Percentiles rank a stretch among this genome's conserved stretches.
phyloP scores from a whole-genome alignment of 208 protist species.

The Acanthamoeba lenticulata region DNA sequence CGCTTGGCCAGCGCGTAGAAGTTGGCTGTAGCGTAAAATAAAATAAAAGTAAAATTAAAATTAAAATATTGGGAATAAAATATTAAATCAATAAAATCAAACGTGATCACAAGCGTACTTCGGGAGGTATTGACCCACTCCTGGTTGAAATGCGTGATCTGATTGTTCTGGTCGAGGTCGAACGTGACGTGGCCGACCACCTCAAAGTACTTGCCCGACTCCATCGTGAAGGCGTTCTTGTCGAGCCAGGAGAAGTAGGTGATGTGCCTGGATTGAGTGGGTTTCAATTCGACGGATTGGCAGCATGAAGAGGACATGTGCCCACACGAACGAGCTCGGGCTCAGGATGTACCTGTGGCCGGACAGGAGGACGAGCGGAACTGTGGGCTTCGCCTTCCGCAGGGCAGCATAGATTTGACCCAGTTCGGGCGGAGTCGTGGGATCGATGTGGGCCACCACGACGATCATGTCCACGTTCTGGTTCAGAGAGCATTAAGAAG shows the following conservation, averaged over 20 bases:
- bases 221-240: conserved; percentile 55
- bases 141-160: conserved; percentile 24
- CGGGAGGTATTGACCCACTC: conserved; percentile 49
- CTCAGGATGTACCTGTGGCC: conserved; percentile 19
- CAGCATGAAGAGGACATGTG: too few species aligned
- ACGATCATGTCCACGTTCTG: conserved; percentile 57
- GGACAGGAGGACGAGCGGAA: conserved; percentile 63
- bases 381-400: background rate
- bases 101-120: background rate
- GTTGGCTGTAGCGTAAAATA: background rate
- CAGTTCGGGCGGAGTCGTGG: background rate
- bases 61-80: background rate
- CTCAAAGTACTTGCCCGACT: conserved; percentile 71
- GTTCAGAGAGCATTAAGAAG: too few species aligned
- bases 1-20: conserved; percentile 7
- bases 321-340: background rate
- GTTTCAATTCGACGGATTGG: too few species aligned
- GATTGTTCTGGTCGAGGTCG: conserved; percentile 21
- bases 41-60: too few species aligned
- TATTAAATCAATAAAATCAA: background rate
- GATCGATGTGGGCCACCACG: conserved; percentile 63
- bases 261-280: conserved; percentile 57
- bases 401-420: conserved; percentile 43
- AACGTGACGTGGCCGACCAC: conserved; percentile 52
- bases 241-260: conserved; percentile 62